phyloP scores from a whole-genome alignment of 208 protist genomes.

The Acanthamoeba rhysodes region DNA sequence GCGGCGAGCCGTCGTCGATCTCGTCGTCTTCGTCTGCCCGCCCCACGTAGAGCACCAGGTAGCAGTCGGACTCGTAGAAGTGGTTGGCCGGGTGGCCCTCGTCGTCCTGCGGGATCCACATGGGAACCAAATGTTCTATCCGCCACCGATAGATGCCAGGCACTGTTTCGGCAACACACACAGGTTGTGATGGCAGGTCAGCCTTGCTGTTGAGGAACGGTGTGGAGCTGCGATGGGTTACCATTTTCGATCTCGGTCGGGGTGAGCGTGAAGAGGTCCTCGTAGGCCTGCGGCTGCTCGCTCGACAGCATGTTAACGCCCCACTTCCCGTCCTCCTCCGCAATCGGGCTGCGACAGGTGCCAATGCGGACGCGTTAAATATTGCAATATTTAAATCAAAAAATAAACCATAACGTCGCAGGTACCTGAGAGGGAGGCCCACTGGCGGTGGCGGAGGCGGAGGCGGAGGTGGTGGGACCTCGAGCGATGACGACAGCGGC shows the following conservation, averaged over 20 bases:
- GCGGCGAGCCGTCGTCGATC: background rate
- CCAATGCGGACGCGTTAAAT: background rate
- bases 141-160: constrained; percentile 45
- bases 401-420: too few species aligned
- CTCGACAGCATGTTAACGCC: constrained; percentile 38
- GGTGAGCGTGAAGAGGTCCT: constrained; percentile 36
- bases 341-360: background rate
- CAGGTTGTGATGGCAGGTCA: background rate
- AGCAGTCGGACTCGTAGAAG: constrained; percentile 60
- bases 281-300: background rate
- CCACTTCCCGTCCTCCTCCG: constrained; percentile 37
- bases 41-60: constrained; percentile 24
- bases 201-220: background rate
- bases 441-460: background rate
- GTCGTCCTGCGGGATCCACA: background rate
- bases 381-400: background rate
- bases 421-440: too few species aligned
- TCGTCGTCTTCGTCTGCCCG: background rate
- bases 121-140: constrained; percentile 8
- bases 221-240: background rate
- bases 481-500: background rate
- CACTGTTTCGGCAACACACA: background rate
- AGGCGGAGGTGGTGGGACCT: background rate
- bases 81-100: background rate
- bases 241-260: constrained; percentile 3